phyloP scores from a whole-genome alignment of 129 eudicot species.

The Flaveria sonorensis region DNA sequence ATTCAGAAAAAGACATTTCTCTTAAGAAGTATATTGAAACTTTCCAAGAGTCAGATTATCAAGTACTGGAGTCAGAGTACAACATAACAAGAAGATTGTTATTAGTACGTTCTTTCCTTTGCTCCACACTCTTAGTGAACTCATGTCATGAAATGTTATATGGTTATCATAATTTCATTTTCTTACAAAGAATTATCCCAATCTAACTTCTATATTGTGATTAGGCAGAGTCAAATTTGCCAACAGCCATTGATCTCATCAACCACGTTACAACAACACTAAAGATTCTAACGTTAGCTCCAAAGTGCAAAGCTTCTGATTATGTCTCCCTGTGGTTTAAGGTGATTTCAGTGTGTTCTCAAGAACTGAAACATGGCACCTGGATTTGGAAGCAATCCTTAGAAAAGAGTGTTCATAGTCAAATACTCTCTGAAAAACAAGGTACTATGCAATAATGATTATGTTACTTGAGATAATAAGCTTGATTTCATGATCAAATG shows the following conservation, averaged over 20 bases:
- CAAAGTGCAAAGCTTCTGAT: conserved; percentile 51
- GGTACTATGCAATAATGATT: conserved; percentile 44
- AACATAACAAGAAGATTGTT: conserved; percentile 57
- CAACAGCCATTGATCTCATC: conserved; percentile 58
- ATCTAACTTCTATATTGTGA: conserved; percentile 30
- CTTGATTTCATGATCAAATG: neutral
- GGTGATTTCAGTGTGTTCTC: conserved; percentile 66
- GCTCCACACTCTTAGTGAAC: conserved; percentile 5
- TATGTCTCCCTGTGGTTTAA: conserved; percentile 69
- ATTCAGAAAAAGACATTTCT: conserved; percentile 29
- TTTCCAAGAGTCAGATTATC: conserved; percentile 54
- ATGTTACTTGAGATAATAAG: neutral
- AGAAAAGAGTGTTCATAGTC: conserved; percentile 48
- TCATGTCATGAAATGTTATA: neutral
- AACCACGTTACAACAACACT: conserved; percentile 54
- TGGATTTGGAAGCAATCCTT: conserved; percentile 61
- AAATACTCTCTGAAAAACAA: conserved; percentile 52
- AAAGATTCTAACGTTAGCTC: conserved; percentile 50
- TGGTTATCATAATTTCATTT: conserved; percentile 10
- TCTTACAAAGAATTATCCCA: neutral
- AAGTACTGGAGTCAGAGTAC: conserved; percentile 64
- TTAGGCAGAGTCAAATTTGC: conserved; percentile 73
- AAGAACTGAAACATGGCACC: conserved; percentile 75
- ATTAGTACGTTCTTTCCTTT: conserved; percentile 48
- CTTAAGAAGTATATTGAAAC: conserved; percentile 48